Conservation (phyloP, 768 basidiomycete genomes). For the Mycena galericulata region DNA sequence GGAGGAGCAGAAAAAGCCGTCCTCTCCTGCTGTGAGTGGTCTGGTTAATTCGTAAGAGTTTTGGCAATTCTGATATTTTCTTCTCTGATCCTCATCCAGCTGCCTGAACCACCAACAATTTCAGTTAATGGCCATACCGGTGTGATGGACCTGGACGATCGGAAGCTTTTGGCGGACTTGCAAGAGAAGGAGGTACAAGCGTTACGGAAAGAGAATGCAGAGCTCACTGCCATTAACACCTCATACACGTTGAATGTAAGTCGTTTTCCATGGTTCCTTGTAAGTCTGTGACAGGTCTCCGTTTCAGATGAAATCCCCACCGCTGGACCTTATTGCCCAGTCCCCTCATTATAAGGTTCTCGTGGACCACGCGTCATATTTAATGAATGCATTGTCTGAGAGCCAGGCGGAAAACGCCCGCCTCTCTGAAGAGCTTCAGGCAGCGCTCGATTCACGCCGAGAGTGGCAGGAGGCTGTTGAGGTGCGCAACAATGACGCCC, state of each 20-base stretch:
- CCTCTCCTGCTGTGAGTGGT: conserved; percentile 81
- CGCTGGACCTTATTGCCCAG: conserved; percentile 60
- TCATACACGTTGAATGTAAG: conserved; percentile 23
- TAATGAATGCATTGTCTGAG: conserved; percentile 58
- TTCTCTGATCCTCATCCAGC: conserved; percentile 64
- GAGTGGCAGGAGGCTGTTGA: conserved; percentile 59
- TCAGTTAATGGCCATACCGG: conserved; percentile 55
- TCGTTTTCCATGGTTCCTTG: neutral
- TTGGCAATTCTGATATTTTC: conserved; percentile 55
- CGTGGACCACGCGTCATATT: conserved; percentile 61
- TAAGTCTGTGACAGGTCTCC: neutral
- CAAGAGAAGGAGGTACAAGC: conserved; percentile 61
- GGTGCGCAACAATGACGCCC: conserved; percentile 48
- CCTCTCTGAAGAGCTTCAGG: conserved; percentile 58
- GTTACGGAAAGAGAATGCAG: conserved; percentile 59
- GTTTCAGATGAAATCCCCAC: conserved; percentile 53
- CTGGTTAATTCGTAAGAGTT: conserved; percentile 75
- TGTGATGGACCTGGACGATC: conserved; percentile 49
- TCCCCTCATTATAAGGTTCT: conserved; percentile 68
- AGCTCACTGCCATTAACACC: conserved; percentile 6
- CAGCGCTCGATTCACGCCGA: conserved; percentile 52
- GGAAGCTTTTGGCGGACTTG: conserved; percentile 55
- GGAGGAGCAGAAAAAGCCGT: conserved; percentile 65
- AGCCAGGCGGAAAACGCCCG: conserved; percentile 51
- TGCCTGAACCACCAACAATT: conserved; percentile 45